Evolutionary conservation across 176 grass and related monocot genomes (phyloP).

Genomic region (Phragmites australis): DNA sequence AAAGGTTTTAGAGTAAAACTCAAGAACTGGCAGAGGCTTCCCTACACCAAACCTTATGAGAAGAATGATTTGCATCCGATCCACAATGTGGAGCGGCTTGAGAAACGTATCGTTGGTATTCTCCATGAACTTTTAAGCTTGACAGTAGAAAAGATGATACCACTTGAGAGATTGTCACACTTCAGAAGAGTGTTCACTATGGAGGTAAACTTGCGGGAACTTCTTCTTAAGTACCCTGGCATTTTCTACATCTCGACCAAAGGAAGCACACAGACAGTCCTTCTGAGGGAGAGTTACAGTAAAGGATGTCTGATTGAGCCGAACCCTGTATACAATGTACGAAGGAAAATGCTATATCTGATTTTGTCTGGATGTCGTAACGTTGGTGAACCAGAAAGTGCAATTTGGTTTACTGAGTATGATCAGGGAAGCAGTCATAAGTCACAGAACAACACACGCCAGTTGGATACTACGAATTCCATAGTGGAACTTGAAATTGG

Average conservation of each 20-base stretch:
- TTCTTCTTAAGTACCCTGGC: constrained; percentile 67
- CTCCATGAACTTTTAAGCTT: constrained; percentile 62
- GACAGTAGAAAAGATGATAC: constrained; percentile 55
- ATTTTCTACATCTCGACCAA: constrained; percentile 80
- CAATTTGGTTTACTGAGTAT: background rate
- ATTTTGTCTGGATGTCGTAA: constrained; percentile 42
- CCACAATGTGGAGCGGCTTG: constrained; percentile 33
- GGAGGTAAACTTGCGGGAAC: constrained; percentile 61
- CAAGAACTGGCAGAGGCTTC: constrained; percentile 66
- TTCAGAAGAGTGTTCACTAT: constrained; percentile 52
- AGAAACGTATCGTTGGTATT: constrained; percentile 63
- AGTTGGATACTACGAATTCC: background rate
- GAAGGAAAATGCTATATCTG: constrained; percentile 59
- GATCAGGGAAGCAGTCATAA: constrained; percentile 15
- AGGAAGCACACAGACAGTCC: constrained; percentile 49
- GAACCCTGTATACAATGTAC: constrained; percentile 50
- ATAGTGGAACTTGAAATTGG: constrained; percentile 6
- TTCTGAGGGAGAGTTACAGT: constrained; percentile 59
- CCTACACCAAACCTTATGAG: constrained; percentile 63
- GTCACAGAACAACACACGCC: background rate
- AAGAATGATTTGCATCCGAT: constrained; percentile 33
- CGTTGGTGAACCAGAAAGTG: constrained; percentile 25
- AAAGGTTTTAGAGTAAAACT: constrained; percentile 58
- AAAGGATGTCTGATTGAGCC: constrained; percentile 54
- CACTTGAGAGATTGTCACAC: constrained; percentile 56